Evolutionary conservation across 2,329 filamentous ascomycete species (phyloP), one percentile per base, ranked within the genome.

Genomic region (Aureobasidium sp.): DNA sequence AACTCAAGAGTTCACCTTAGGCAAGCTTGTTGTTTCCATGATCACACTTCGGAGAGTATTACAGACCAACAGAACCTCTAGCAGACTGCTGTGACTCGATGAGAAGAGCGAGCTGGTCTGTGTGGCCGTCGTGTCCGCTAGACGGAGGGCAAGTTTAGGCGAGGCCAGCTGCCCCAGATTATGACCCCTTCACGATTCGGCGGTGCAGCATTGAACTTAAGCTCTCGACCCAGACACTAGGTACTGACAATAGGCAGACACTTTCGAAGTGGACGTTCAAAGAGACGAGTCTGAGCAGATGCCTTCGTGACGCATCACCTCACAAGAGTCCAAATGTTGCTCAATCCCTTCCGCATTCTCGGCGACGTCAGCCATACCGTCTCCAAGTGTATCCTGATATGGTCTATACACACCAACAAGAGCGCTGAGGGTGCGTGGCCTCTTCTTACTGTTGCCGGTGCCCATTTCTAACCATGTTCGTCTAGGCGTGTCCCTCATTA

Each of bases 401-500:
- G 63, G 54, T 64, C 57, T 10, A 66, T 51, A 6, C 42, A 57
- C 41, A 61, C 49, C 45, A 62, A 64, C 64, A 50, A 59, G 55
- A 48, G 66, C 53, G 63, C 61, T 63, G 62, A 64, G 57, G 65
- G 63, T 48, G 14, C 59, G 61, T 61, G 11, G 7, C 36, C n/a
- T 48, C 11, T 21, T 54, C 3, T 13, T 16, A 41, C 36, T 39
- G 11, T 21, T 7, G 21, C 39, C 11, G 25, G 16, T 11, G 7
- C 7, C 0, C n/a, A 13, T 29, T 9, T 29, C 59, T 61, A 96
- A 97, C 72, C 84, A 84, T 71, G 94, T 89, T 73, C 89, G 91
- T 51, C 91, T 96, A 80, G 88, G 92, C 63, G 89, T 97, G 64
- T 96, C 91, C 29, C 85, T 96, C 71, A 90, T 97, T 69, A 96